Evolutionary conservation across 192 early-diverging fungal genomes (phyloP).

Genomic region (Coemansia sp.): DNA sequence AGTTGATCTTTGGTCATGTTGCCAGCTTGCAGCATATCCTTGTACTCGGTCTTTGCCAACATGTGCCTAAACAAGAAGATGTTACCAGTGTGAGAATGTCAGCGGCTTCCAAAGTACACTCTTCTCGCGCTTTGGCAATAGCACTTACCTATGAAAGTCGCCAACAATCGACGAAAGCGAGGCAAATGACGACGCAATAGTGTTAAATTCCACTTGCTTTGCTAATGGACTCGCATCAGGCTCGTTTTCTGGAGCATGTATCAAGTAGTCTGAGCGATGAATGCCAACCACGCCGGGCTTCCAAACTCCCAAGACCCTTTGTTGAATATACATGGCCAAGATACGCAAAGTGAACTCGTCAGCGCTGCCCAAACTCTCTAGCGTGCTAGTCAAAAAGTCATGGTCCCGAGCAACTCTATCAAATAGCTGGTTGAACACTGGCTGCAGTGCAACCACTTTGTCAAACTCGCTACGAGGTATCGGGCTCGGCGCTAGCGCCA

Average conservation of each 20-base stretch:
- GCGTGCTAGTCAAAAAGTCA: slow-evolving; percentile 64
- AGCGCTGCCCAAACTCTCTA: slow-evolving; percentile 53
- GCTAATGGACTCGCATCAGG: slow-evolving; percentile 34
- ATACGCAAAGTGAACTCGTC: slow-evolving; percentile 83
- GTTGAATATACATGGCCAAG: slow-evolving; percentile 74
- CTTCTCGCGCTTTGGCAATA: background rate
- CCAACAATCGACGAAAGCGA: slow-evolving; percentile 72
- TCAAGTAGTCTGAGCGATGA: slow-evolving; percentile 90
- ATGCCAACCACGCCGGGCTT: slow-evolving; percentile 76
- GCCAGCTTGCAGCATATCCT: slow-evolving; percentile 22
- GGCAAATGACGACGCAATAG: slow-evolving; percentile 90
- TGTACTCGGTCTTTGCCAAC: slow-evolving; percentile 39
- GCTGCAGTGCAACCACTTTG: slow-evolving; percentile 73
- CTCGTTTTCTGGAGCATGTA: slow-evolving; percentile 62
- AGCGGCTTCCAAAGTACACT: background rate
- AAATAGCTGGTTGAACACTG: slow-evolving; percentile 78
- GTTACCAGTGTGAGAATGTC: background rate
- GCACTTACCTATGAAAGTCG: slow-evolving; percentile 73
- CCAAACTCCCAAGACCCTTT: slow-evolving; percentile 39
- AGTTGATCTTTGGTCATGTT: slow-evolving; percentile 40
- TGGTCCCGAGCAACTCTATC: slow-evolving; percentile 76
- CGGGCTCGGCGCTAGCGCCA: slow-evolving; percentile 83
- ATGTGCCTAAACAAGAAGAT: slow-evolving; percentile 16
- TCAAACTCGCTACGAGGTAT: slow-evolving; percentile 76
- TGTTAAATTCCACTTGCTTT: slow-evolving; percentile 96